Percentiles rank a stretch among this genome's conserved stretches.
phyloP scores from a whole-genome alignment of 805 yeast species.

The Cyberlindnera xishuangbannaensis region DNA sequence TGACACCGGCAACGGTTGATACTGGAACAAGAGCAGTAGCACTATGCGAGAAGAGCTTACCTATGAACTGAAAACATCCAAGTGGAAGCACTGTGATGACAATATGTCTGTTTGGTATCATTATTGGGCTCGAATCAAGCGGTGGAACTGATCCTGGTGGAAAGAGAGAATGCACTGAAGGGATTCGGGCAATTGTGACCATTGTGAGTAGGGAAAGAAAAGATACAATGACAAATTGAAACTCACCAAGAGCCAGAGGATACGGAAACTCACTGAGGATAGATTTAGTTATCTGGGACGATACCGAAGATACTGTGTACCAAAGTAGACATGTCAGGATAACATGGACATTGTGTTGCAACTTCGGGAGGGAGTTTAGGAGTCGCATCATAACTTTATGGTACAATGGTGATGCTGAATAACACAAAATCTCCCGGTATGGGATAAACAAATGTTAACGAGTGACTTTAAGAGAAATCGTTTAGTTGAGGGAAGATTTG shows the following conservation, averaged over 20 bases:
- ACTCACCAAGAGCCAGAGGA: constrained; percentile 61
- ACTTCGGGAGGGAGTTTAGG: constrained; percentile 1
- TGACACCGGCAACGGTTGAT: constrained; percentile 66
- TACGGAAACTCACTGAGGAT: constrained; percentile 50
- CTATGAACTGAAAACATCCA: constrained; percentile 60
- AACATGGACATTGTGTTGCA: constrained; percentile 10
- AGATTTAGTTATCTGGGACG: constrained; percentile 57
- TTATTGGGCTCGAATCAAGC: constrained; percentile 19
- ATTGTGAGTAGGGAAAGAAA: constrained; percentile 36
- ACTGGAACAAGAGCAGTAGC: constrained; percentile 64
- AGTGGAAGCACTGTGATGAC: constrained; percentile 51
- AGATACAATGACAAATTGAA: constrained; percentile 52
- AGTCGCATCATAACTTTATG: too few species aligned
- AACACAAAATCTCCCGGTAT: too few species aligned
- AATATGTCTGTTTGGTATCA: constrained; percentile 34
- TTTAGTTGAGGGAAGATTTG: neutral
- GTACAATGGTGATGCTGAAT: too few species aligned
- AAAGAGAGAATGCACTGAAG: constrained; percentile 32
- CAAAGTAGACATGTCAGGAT: constrained; percentile 44
- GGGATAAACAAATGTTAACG: too few species aligned
- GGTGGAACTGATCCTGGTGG: constrained; percentile 53
- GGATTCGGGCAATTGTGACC: constrained; percentile 28
- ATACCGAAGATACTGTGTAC: constrained; percentile 57
- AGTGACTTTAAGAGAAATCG: neutral
- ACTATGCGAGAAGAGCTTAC: constrained; percentile 54